Conservation (phyloP, 306 rosid species). For the Trifolium dubium region DNA sequence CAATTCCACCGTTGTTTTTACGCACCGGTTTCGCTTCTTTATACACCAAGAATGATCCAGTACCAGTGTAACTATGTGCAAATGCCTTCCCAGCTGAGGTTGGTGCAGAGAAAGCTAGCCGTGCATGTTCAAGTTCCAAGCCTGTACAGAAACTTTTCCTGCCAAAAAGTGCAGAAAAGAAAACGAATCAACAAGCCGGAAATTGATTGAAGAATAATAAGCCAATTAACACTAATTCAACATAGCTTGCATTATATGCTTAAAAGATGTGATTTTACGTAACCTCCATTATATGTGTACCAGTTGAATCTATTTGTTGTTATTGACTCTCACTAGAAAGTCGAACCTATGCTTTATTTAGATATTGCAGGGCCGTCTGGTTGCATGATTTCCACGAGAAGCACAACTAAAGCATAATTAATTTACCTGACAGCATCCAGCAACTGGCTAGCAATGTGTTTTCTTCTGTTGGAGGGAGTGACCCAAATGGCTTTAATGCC, state of each 20-base stretch:
- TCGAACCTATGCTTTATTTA: not conserved
- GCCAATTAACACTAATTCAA: conserved; percentile 13
- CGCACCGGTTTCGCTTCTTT: conserved; percentile 20
- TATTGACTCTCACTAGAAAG: conserved; percentile 5
- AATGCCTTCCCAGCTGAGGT: conserved; percentile 73
- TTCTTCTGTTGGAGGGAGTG: conserved; percentile 76
- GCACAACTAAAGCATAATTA: not conserved
- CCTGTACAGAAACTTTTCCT: conserved; percentile 67
- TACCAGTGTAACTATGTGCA: conserved; percentile 66
- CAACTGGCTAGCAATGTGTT: conserved; percentile 66
- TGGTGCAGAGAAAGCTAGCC: conserved; percentile 81
- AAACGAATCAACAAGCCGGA: conserved; percentile 8
- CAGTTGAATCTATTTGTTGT: conserved; percentile 8
- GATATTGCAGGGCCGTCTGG: not conserved
- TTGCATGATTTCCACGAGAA: not conserved
- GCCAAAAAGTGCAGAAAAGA: conserved; percentile 38
- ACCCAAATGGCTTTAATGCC: conserved; percentile 94
- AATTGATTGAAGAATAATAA: conserved; percentile 15
- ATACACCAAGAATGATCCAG: conserved; percentile 67
- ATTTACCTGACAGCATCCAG: conserved; percentile 79
- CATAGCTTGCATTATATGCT: not conserved
- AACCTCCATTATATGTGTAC: not conserved
- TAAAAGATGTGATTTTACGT: conserved; percentile 1
- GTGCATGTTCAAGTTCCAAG: conserved; percentile 55
- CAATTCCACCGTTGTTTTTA: conserved; percentile 35